Conservation (phyloP, 164 flowering plant species). For the Tetracentron sinense region DNA sequence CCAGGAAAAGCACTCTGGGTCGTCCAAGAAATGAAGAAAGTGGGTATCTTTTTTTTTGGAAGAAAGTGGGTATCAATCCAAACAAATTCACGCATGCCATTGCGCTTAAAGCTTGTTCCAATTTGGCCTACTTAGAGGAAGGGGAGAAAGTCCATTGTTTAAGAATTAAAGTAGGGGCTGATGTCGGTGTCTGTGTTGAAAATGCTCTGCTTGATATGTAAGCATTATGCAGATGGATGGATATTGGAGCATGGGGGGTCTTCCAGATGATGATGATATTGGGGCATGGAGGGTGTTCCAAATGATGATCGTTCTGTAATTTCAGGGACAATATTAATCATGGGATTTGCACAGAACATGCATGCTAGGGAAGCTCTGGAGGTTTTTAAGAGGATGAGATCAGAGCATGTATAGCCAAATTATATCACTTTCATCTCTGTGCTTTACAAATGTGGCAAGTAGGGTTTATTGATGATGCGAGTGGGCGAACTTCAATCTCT, state of each 20-base stretch:
- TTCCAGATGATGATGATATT: slow-evolving; percentile 11
- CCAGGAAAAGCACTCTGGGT: slow-evolving; percentile 33
- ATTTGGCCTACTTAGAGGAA: slow-evolving; percentile 34
- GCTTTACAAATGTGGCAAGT: background rate
- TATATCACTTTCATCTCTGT: background rate
- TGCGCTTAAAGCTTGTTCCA: slow-evolving; percentile 52
- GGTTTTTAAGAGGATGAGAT: background rate
- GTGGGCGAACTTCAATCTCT: no score
- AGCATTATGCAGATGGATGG: slow-evolving; percentile 49
- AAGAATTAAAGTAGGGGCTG: slow-evolving; percentile 42
- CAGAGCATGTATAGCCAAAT: background rate
- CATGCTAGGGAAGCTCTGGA: background rate
- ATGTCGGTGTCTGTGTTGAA: slow-evolving; percentile 43
- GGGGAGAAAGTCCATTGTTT: slow-evolving; percentile 47
- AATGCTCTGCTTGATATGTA: slow-evolving; percentile 64
- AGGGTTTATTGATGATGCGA: background rate
- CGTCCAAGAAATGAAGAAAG: slow-evolving; percentile 36
- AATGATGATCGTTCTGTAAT: background rate
- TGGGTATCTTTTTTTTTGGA: slow-evolving; percentile 47
- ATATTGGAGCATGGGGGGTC: background rate
- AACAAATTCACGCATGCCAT: slow-evolving; percentile 50
- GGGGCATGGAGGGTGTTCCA: background rate
- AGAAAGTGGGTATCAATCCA: slow-evolving; percentile 26
- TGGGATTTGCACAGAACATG: background rate
- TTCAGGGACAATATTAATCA: background rate